phyloP scores from a whole-genome alignment of 768 basidiomycete genomes.

The Boletus barrowsii region DNA sequence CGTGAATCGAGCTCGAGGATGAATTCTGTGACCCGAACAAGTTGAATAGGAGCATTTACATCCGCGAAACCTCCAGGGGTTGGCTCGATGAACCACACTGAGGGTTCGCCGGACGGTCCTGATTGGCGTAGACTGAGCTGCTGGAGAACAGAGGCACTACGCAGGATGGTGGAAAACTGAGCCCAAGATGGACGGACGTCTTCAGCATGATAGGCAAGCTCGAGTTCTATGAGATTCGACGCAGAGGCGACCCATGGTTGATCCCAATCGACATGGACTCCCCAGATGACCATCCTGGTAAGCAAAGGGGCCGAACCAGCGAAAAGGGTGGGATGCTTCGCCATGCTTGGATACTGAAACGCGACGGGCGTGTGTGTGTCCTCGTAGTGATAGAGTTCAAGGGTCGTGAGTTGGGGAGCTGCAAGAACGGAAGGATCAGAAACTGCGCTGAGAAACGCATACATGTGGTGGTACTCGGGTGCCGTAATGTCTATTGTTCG shows the following conservation, averaged over 20 bases:
- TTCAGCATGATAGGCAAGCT: slow-evolving; percentile 59
- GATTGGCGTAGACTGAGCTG: slow-evolving; percentile 53
- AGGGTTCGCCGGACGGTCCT: slow-evolving; percentile 47
- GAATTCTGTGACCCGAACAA: slow-evolving; percentile 31
- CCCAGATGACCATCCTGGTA: slow-evolving; percentile 52
- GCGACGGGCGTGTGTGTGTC: not conserved
- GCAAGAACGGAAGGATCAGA: slow-evolving; percentile 35
- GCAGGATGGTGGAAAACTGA: slow-evolving; percentile 51
- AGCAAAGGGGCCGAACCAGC: slow-evolving; percentile 53
- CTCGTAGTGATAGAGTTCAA: slow-evolving; percentile 59
- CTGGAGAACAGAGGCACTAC: slow-evolving; percentile 49
- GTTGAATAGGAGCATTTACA: slow-evolving; percentile 24
- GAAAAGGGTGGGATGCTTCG: slow-evolving; percentile 47
- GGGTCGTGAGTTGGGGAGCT: slow-evolving; percentile 52
- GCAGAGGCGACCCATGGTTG: slow-evolving; percentile 32
- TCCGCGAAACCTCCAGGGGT: slow-evolving; percentile 20
- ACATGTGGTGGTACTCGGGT: slow-evolving; percentile 45
- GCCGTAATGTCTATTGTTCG: slow-evolving; percentile 46
- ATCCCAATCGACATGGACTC: slow-evolving; percentile 69
- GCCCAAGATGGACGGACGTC: slow-evolving; percentile 61
- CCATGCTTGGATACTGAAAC: slow-evolving; percentile 26
- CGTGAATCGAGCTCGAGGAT: slow-evolving; percentile 51
- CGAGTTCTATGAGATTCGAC: slow-evolving; percentile 43
- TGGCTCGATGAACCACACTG: slow-evolving; percentile 33
- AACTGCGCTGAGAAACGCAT: slow-evolving; percentile 41